Evolutionary conservation across 116 monocot species (phyloP), one percentile per base, ranked within the genome.

Genomic region (Dioscorea cayenensis): DNA sequence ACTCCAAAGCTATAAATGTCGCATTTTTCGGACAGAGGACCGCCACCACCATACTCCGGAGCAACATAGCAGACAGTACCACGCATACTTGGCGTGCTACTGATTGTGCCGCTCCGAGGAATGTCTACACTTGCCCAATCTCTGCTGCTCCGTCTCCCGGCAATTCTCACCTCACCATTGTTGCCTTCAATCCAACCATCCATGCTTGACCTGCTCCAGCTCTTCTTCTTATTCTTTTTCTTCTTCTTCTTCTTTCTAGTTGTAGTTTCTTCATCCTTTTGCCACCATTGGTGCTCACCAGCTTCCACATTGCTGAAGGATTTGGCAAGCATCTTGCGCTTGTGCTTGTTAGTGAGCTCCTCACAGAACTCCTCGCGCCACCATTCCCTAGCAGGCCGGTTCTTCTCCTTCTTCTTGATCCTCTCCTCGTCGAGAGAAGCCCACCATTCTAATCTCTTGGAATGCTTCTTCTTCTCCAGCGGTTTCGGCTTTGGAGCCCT

Each of bases 51-150:
- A 25, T 84, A 89, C 69, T 99, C 99, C 0, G 99, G 99, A 11
- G 99, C 99, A 14, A 86, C 84, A 68, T 99, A 99, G 75, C 99
- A 99, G 59, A 99, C 90, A 16, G 99, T 94, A 11, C 99, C 99
- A 38, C 99, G 84, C 99, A 99, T 99, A 83, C 99, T 99, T 0
- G 99, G 99, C 1, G 99, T 99, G 72, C 99, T 99, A 71, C 93
- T 93, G 14, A 94, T 77, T 2, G 86, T 88, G 36, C 90, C 86
- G 36, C 90, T 93, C 78, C 86, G 90, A 6, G 93, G 93, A 50
- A 97, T 80, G 19, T 94, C 94, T 1, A 85, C 76, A 22, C 81
- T 83, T 0, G 77, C 66, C 79, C 79, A 83, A 38, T 89, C 94
- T 32, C 73, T 70, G 80, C 87, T 94, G 37, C 71, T 84, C 68